phyloP scores from a whole-genome alignment of 495 filamentous ascomycete species.

The Jackrogersella multiformis region DNA sequence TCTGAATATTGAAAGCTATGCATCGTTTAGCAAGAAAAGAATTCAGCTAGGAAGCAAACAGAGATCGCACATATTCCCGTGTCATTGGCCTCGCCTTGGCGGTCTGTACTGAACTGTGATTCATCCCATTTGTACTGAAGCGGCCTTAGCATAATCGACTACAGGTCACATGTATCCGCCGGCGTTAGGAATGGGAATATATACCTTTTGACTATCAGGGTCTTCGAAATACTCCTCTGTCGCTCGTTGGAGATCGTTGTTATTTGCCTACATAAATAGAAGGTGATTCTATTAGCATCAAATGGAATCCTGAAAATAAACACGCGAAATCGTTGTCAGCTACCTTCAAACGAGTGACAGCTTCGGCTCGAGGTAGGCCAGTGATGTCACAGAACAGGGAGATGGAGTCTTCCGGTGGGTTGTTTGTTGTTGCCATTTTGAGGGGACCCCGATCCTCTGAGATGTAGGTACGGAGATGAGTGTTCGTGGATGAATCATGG shows the following conservation, averaged over 20 bases:
- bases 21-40: slow-evolving; percentile 24
- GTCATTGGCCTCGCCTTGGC: slow-evolving; percentile 52
- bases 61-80: slow-evolving; percentile 44
- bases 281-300: slow-evolving; percentile 2
- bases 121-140: slow-evolving; percentile 61
- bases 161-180: neutral
- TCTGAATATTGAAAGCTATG: slow-evolving; percentile 66
- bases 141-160: slow-evolving; percentile 24
- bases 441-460: slow-evolving; percentile 1
- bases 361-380: slow-evolving; percentile 45
- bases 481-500: neutral
- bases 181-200: too few species aligned
- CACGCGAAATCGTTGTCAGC: neutral
- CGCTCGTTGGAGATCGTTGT: slow-evolving; percentile 55
- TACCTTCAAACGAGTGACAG: slow-evolving; percentile 54
- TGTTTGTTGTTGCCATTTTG: slow-evolving; percentile 44
- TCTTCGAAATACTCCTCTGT: slow-evolving; percentile 58
- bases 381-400: slow-evolving; percentile 44
- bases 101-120: slow-evolving; percentile 52
- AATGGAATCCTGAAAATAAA: neutral
- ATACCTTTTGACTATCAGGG: slow-evolving; percentile 49
- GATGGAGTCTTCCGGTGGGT: slow-evolving; percentile 47
- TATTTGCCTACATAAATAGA: slow-evolving; percentile 48
- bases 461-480: neutral
- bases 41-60: neutral